Evolutionary conservation across 139 green algal species (phyloP).

Genomic region (Picochlorum sp.): DNA sequence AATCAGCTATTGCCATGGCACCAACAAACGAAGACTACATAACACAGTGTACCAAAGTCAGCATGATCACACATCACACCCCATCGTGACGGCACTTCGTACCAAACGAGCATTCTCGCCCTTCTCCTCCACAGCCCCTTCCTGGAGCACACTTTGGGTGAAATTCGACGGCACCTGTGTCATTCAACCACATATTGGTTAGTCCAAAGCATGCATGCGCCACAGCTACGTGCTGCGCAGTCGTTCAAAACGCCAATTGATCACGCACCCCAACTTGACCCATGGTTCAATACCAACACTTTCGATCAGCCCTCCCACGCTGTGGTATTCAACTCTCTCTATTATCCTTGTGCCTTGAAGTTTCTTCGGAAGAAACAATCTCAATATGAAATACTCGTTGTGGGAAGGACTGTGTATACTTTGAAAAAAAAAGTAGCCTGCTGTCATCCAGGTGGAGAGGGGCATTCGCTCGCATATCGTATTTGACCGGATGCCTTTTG

Average conservation of each 20-base stretch:
- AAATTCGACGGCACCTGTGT: slow-evolving; percentile 34
- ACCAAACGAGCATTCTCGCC: slow-evolving; percentile 92
- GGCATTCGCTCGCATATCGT: no score
- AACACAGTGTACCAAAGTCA: neutral
- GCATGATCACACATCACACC: neutral
- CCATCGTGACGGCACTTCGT: slow-evolving; percentile 1
- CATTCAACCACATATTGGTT: neutral
- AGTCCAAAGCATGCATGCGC: neutral
- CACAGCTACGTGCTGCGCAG: no score
- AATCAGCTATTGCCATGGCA: slow-evolving; percentile 93
- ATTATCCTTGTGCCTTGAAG: no score
- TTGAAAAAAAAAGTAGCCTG: no score
- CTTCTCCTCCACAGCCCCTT: slow-evolving; percentile 83
- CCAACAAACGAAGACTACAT: slow-evolving; percentile 88
- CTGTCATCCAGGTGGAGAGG: no score
- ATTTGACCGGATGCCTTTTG: no score
- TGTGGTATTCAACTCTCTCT: no score
- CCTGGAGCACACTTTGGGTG: slow-evolving; percentile 38
- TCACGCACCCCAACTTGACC: slow-evolving; percentile 1
- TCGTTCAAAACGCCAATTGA: neutral
- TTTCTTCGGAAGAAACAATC: no score
- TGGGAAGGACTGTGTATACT: no score
- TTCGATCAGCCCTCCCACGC: no score
- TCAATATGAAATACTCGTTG: no score
- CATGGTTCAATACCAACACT: neutral